Evolutionary conservation across 2,329 filamentous ascomycete genomes (phyloP), one percentile per base, ranked within the genome.

Genomic region (Lasiodiplodia citricola): DNA sequence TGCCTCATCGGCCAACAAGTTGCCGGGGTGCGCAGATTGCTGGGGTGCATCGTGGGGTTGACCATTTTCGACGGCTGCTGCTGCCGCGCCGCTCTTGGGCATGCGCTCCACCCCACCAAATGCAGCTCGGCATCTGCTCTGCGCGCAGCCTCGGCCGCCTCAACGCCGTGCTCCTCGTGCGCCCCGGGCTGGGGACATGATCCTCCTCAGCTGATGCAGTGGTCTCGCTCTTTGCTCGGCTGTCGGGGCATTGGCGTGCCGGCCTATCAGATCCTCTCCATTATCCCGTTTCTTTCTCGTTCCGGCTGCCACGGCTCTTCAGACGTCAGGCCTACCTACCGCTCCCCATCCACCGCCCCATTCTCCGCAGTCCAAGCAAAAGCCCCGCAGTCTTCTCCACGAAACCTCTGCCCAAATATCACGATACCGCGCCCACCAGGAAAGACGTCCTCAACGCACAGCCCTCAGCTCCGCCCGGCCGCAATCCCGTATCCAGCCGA

Each of bases 401-500:
- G 11, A 38, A 25, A 41, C 23, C 14, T 18, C 52, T 23, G 37
- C 52, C 52, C 25, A 23, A 35, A 23, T 23, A 37, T 11, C 52
- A 31, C 37, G 25, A 6, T 3, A 51, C 4, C 18, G 21, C 23
- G 8, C 57, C 16, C 25, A 14, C 41, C 18, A 14, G 37, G 4
- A 5, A 14, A 41, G 41, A 23, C n/a, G 21, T 37, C 25, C 25
- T 11, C 16, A 18, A 25, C 41, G 58, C 58, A 50, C 41, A 31
- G 60, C 47, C 55, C n/a, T 10, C 47, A 37, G 60, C n/a, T n/a
- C n/a, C 25, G 44, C 5, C 65, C 31, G 38, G 56, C 65, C 38
- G 44, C 55, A 51, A 28, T 52, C 55, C 65, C 65, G 65, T 50
- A 31, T 67, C 55, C 65, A 14, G 41, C 65, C 65, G 65, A 67